Evolutionary conservation across 148 eudicot genomes (phyloP).

Genomic region (Camellia lanceoleosa): DNA sequence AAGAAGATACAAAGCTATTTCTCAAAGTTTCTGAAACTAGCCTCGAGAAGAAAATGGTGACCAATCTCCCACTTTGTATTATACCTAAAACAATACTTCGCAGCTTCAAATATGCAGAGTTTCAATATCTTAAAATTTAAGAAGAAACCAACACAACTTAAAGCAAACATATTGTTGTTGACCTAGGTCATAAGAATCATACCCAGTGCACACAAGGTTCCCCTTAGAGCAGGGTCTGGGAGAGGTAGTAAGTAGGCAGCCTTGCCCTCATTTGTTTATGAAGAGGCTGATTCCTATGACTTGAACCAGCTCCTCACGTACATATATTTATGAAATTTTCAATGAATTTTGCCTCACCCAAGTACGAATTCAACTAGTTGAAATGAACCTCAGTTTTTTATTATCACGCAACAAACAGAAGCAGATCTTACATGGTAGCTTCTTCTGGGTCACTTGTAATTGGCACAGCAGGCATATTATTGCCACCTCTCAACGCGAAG

Average conservation of each 20-base stretch:
- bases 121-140: neutral
- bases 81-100: no score
- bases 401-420: neutral
- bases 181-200: no score
- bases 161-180: neutral
- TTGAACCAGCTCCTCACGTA: neutral
- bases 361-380: neutral
- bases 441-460: slow-evolving; percentile 62
- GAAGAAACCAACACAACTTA: slow-evolving; percentile 9
- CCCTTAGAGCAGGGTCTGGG: no score
- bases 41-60: no score
- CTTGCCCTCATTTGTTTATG: no score
- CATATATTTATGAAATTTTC: neutral
- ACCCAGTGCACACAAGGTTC: no score
- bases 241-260: no score
- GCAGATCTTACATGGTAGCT: slow-evolving; percentile 43
- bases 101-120: neutral
- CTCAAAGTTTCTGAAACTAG: no score
- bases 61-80: no score
- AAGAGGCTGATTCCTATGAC: no score
- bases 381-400: neutral
- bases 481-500: slow-evolving; percentile 71
- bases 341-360: neutral
- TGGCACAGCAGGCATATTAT: slow-evolving; percentile 50
- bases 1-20: no score